Evolutionary conservation across 768 basidiomycete genomes (phyloP), one percentile per base, ranked within the genome.

Genomic region (Dendrothele bispora): DNA sequence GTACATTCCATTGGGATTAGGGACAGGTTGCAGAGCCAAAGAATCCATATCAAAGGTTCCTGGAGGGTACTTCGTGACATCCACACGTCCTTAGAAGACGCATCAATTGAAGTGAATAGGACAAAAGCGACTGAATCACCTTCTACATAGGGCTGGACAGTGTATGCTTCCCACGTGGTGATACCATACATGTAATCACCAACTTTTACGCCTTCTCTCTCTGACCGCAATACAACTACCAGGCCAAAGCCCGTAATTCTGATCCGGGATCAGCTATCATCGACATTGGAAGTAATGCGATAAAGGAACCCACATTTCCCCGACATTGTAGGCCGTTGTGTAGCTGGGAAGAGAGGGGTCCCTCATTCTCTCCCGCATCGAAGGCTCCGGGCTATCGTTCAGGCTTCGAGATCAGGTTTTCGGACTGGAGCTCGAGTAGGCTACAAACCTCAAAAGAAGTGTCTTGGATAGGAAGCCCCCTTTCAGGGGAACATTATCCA

Each of bases 391-490:
- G 38, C 60, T 59, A 29, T 32, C 20, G 11, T 12, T 32, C n/a
- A 32, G 38, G 15, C 30, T 18, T 22, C 12, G 14, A n/a, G 26
- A 34, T n/a, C 41, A 47, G n/a, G n/a, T 51, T 14, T 7, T 8
- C 7, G 7, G 18, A 43, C 8, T 24, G 12, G 26, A 6, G 14
- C 30, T n/a, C n/a, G n/a, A n/a, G n/a, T 42, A 53, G 8, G 11
- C 26, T 7, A 17, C 54, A 10, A 10, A 57, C 55, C 65, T 67
- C 29, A 75, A 41, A 17, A 61, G 56, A 18, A 74, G 58, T 1
- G 64, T 65, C 59, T 73, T 74, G 45, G 69, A 51, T 26, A 75
- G 51, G 30, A 66, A 52, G 0, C 67, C 66, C 0, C 67, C 63
- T 10, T 67, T 55, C 40, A 70, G 54, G 4, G 63, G 57, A 2